These are phyloP conservation scores for Lecanosticta acicola DNA, from an alignment of 2,329 filamentous ascomycete genomes.

Conservation along the genomic window DNA sequence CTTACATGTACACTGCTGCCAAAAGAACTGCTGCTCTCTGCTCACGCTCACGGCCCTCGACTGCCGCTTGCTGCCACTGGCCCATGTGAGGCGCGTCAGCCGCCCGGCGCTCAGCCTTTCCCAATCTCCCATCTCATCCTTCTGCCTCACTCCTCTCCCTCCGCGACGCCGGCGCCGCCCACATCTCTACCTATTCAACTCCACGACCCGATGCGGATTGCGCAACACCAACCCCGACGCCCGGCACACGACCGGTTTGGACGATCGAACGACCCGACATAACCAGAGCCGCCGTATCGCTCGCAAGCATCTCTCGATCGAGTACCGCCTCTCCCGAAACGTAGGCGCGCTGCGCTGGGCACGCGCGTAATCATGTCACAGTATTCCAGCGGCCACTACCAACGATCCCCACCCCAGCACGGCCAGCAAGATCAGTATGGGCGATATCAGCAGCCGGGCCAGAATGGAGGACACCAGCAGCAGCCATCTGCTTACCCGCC, in stretches of 20 bases:
- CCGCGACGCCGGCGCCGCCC: background rate
- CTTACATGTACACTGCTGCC: too few relatives aligned
- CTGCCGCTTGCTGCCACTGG: too few relatives aligned
- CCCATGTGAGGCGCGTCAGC: too few relatives aligned
- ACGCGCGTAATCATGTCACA: constrained; percentile 47
- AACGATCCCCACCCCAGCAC: constrained; percentile 19
- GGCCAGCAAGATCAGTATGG: constrained; percentile 23
- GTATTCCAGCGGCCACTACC: constrained; percentile 49
- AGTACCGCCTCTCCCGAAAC: background rate
- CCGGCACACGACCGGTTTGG: constrained; percentile 14
- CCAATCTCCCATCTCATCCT: too few relatives aligned
- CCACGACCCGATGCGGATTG: constrained; percentile 6
- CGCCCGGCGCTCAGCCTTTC: too few relatives aligned
- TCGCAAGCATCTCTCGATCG: background rate
- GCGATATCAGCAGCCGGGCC: constrained; percentile 20
- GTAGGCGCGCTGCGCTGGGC: background rate
- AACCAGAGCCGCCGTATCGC: constrained; percentile 1
- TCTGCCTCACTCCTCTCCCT: background rate
- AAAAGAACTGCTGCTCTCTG: too few relatives aligned
- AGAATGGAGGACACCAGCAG: constrained; percentile 23
- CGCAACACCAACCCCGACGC: constrained; percentile 3
- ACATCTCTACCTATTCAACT: background rate
- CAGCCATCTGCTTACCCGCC: constrained; percentile 12
- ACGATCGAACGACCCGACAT: constrained; percentile 12
- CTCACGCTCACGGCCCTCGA: too few relatives aligned